Percentiles rank a stretch among this genome's conserved stretches.
Conservation (phyloP, 2,329 filamentous ascomycete genomes). For the Lecanosticta acicola region DNA sequence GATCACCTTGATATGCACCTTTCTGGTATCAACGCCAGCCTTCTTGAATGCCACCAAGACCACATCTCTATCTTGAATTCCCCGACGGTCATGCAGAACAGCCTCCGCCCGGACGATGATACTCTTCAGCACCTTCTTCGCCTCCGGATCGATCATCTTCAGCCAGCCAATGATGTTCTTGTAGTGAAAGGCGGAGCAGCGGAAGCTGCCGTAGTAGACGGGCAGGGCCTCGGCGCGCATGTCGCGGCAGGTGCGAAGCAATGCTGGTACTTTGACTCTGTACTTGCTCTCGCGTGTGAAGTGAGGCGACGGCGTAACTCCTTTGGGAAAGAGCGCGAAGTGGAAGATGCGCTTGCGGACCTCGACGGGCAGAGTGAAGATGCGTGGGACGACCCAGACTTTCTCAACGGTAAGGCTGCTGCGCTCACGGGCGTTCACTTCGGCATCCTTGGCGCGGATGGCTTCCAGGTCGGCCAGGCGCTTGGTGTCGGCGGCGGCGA, state of each 20-base stretch:
- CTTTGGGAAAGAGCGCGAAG: constrained; percentile 5
- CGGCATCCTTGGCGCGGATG: neutral
- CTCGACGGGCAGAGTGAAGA: constrained; percentile 1
- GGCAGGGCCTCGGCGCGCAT: constrained; percentile 4
- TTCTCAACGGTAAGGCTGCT: neutral
- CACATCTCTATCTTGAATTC: no score
- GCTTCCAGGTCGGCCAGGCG: neutral
- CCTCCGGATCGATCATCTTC: no score
- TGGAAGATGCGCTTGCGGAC: constrained; percentile 5
- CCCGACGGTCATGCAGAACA: no score
- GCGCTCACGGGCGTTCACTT: neutral
- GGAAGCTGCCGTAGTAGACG: no score
- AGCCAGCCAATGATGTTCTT: neutral
- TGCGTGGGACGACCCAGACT: neutral
- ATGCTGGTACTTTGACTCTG: neutral
- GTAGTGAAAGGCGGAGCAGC: no score
- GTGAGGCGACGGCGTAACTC: neutral
- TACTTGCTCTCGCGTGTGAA: neutral
- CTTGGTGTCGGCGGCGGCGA: neutral
- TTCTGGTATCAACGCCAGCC: no score
- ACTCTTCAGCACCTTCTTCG: no score
- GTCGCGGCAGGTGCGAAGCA: neutral
- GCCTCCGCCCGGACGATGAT: no score
- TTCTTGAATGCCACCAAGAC: no score
- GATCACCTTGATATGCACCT: no score